Evolutionary conservation across 768 basidiomycete genomes (phyloP).

Genomic region (Ephemerocybe angulata): DNA sequence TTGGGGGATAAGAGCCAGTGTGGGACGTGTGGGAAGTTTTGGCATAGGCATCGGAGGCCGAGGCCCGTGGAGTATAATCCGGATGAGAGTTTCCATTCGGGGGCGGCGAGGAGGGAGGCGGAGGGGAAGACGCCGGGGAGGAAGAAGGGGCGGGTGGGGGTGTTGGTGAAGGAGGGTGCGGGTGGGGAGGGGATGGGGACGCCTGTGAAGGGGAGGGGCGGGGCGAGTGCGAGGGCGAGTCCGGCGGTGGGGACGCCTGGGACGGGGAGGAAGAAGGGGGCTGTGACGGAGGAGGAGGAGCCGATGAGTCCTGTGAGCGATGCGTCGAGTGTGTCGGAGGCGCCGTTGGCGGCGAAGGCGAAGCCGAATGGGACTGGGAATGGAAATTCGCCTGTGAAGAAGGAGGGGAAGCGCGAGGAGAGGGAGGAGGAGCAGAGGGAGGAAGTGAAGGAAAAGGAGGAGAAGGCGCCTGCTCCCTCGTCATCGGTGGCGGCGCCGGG

Average conservation of each 20-base stretch:
- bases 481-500: too few species aligned
- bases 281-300: constrained; percentile 49
- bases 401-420: constrained; percentile 9
- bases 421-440: constrained; percentile 2
- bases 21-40: constrained; percentile 90
- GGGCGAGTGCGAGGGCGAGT: constrained; percentile 34
- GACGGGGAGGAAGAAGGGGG: constrained; percentile 16
- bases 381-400: constrained; percentile 8
- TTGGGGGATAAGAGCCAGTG: constrained; percentile 89
- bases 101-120: constrained; percentile 46
- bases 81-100: constrained; percentile 66
- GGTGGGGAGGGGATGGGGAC: constrained; percentile 42
- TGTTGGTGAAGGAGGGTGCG: constrained; percentile 46
- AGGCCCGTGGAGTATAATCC: constrained; percentile 78
- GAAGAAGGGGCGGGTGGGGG: constrained; percentile 50
- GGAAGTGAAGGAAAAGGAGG: constrained; percentile 7
- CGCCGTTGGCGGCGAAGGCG: constrained; percentile 65
- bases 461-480: constrained; percentile 3
- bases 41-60: constrained; percentile 81
- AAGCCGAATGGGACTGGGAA: constrained; percentile 59
- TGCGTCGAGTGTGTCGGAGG: constrained; percentile 69
- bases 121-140: constrained; percentile 45
- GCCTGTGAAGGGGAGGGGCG: constrained; percentile 35
- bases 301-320: constrained; percentile 69
- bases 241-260: constrained; percentile 48